Conservation (phyloP, 805 yeast species). For the Kodamaea kaohsiungensis region DNA sequence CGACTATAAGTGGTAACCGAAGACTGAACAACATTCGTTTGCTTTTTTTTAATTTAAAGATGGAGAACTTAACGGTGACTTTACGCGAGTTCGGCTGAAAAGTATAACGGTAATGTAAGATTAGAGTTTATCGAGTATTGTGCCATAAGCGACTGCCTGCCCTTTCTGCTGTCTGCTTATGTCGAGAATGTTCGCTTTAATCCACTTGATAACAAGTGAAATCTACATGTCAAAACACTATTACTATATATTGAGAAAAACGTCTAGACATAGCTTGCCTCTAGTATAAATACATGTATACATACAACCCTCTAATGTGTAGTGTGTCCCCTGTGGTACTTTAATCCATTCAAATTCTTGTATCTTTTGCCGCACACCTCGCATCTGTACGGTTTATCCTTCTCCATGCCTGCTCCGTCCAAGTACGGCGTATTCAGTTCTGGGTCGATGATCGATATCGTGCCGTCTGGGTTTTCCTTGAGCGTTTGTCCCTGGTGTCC, state of each 20-base stretch:
- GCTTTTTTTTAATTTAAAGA: neutral
- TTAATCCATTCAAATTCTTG: slow-evolving; percentile 92
- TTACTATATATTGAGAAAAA: slow-evolving; percentile 6
- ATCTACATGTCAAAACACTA: slow-evolving; percentile 4
- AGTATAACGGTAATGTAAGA: too few relatives aligned
- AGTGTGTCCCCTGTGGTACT: slow-evolving; percentile 97
- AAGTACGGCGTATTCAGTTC: slow-evolving; percentile 84
- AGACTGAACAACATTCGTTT: neutral
- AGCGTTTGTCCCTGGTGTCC: slow-evolving; percentile 96
- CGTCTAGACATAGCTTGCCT: slow-evolving; percentile 4
- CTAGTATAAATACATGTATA: slow-evolving; percentile 3
- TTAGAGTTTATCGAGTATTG: too few relatives aligned
- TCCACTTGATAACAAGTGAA: too few relatives aligned
- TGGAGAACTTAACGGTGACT: too few relatives aligned
- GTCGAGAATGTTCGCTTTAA: too few relatives aligned
- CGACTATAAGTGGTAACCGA: slow-evolving; percentile 18
- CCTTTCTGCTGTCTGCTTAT: too few relatives aligned
- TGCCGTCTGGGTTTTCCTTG: slow-evolving; percentile 89
- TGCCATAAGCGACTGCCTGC: too few relatives aligned
- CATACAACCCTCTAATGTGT: slow-evolving; percentile 59
- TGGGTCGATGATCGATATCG: slow-evolving; percentile 90
- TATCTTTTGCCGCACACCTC: slow-evolving; percentile 98
- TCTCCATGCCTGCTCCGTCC: slow-evolving; percentile 92
- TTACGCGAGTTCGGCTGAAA: too few relatives aligned
- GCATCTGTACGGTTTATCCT: slow-evolving; percentile 97